Evolutionary conservation across 2,329 filamentous ascomycete species (phyloP), one percentile per base, ranked within the genome.

Genomic region (Colletotrichum eleusines): DNA sequence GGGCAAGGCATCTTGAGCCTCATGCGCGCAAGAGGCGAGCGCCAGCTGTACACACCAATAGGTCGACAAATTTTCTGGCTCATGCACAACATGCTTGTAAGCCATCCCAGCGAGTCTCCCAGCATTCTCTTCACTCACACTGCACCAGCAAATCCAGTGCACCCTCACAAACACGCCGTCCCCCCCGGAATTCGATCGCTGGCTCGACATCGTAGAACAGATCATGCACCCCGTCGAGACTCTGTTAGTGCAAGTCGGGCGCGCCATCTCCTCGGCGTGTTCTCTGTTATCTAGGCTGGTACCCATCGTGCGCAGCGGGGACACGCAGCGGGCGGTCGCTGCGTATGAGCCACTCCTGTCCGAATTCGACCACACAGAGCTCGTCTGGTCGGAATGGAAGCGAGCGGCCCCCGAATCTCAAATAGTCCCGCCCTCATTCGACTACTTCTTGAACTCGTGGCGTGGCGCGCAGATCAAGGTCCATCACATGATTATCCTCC

Each of bases 21-120:
- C 20, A 76, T 83, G 28, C 77, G 81, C 48, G 71, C 77, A 12
- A 77, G 81, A 65, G 81, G 81, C 1, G 55, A 68, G 11, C 50
- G 66, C 20, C 73, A 73, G 40, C 68, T 83, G 12, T 68, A 69
- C 48, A 77, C 71, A 1, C n/a, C 8, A 1, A 59, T 50, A 2
- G 77, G 76, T 6, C 77, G 81, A 5, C 73, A 73, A 18, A 76
- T 78, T 2, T 83, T 83, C 66, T 83, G 81, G 81, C 76, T 79
- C 12, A 77, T 79, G 28, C 82, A 76, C 46, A 82, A 78, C 66
- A 77, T 83, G 72, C 76, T 83, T 55, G 81, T 83, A 72, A 28
- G 80, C 78, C 2, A 18, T 11, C 20, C 20, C 4, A n/a, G 9
- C n/a, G 5, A 20, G 12, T 23, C 28, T 8, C 6, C 8, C 16